These are phyloP conservation scores for Neonothopanus nambi DNA, from an alignment of 1,284 basidiomycete species.

Conservation along the genomic window DNA sequence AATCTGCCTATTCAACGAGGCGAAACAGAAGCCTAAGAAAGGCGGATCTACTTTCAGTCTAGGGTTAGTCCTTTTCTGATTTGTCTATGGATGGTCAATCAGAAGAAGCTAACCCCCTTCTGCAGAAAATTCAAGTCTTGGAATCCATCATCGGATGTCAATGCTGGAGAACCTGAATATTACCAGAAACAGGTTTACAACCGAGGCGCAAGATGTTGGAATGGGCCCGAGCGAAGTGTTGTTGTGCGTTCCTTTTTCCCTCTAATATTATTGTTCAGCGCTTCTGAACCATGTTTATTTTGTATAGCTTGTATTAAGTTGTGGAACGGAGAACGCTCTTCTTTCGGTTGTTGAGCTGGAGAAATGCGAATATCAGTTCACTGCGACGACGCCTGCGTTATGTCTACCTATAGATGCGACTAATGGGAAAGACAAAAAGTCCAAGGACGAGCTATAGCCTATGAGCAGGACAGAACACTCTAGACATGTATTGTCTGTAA, in stretches of 20 bases:
- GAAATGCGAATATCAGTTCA: constrained; percentile 96
- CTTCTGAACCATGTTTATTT: constrained; percentile 2
- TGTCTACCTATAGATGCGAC: constrained; percentile 61
- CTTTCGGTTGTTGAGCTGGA: constrained; percentile 86
- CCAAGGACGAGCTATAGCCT: constrained; percentile 51
- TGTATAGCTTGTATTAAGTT: constrained; percentile 73
- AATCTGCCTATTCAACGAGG: constrained; percentile 90
- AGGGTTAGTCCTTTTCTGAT: constrained; percentile 59
- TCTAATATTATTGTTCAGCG: not conserved
- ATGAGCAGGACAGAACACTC: not conserved
- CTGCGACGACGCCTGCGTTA: constrained; percentile 85
- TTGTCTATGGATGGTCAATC: not conserved
- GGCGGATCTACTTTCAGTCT: constrained; percentile 81
- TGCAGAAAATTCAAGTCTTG: constrained; percentile 75
- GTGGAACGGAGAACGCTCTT: constrained; percentile 87
- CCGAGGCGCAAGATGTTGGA: constrained; percentile 92
- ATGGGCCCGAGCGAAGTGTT: constrained; percentile 87
- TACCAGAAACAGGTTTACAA: constrained; percentile 84
- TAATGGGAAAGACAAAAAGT: constrained; percentile 32
- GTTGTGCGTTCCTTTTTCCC: constrained; percentile 46
- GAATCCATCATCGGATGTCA: constrained; percentile 59
- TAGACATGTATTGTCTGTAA: too few relatives aligned
- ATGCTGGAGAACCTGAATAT: constrained; percentile 67
- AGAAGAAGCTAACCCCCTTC: not conserved
- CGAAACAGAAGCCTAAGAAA: constrained; percentile 86